These are phyloP conservation scores for Fonsecaea multimorphosa DNA, from an alignment of 2,329 filamentous ascomycete genomes.

Conservation along the genomic window DNA sequence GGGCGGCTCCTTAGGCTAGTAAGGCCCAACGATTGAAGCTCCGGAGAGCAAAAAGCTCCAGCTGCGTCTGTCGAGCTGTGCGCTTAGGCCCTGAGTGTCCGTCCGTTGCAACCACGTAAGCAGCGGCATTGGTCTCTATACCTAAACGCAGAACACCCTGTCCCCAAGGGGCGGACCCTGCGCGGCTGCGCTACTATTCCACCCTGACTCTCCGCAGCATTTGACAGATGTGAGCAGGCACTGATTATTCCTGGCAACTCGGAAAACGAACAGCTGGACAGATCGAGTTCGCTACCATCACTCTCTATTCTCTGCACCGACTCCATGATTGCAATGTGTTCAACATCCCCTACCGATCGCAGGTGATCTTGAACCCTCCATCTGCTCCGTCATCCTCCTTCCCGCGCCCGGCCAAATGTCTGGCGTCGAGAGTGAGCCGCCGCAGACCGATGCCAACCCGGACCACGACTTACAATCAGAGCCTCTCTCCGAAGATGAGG, in stretches of 20 bases:
- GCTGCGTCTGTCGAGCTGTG: constrained; percentile 11
- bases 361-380: constrained; percentile 22
- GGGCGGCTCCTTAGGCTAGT: not conserved
- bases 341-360: constrained; percentile 8
- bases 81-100: not conserved
- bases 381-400: constrained; percentile 16
- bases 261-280: constrained; percentile 8
- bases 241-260: constrained; percentile 15
- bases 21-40: constrained; percentile 11
- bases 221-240: constrained; percentile 17
- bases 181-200: not conserved
- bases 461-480: constrained; percentile 22
- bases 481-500: constrained; percentile 33
- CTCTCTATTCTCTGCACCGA: not conserved
- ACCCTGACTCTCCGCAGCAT: constrained; percentile 15
- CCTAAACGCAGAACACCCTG: not conserved
- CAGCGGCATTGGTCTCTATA: constrained; percentile 11
- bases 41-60: constrained; percentile 3
- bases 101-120: constrained; percentile 6
- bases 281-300: not conserved
- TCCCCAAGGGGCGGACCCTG: not conserved
- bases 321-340: constrained; percentile 25
- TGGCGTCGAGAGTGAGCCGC: constrained; percentile 34
- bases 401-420: constrained; percentile 36
- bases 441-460: constrained; percentile 21